phyloP scores from a whole-genome alignment of 805 yeast species.

The Candida koratica region DNA sequence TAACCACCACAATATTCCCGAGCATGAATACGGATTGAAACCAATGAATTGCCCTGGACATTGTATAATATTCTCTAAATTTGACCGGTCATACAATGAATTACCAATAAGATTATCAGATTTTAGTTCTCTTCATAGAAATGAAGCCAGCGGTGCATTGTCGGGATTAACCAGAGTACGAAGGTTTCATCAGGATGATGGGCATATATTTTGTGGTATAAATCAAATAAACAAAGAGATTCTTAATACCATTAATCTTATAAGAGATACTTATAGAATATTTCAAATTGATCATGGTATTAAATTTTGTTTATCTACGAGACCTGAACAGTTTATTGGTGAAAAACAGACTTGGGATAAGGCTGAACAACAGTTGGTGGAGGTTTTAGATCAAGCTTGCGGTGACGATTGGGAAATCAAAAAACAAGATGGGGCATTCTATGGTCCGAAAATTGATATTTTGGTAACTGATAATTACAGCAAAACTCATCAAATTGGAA shows the following conservation, averaged over 20 bases:
- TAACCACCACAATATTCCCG: constrained; percentile 2
- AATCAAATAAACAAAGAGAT: constrained; percentile 78
- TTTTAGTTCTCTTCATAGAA: constrained; percentile 88
- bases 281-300: constrained; percentile 61
- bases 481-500: constrained; percentile 89
- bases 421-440: constrained; percentile 95
- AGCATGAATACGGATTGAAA: constrained; percentile 67
- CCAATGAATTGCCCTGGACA: constrained; percentile 98
- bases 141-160: constrained; percentile 91
- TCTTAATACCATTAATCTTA: constrained; percentile 60
- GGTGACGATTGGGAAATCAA: constrained; percentile 62
- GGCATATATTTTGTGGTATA: constrained; percentile 86
- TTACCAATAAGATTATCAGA: constrained; percentile 83
- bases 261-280: constrained; percentile 67
- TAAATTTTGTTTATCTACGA: constrained; percentile 68
- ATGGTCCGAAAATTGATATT: constrained; percentile 95
- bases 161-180: constrained; percentile 91
- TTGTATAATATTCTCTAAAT: constrained; percentile 72
- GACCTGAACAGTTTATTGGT: constrained; percentile 73
- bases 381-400: constrained; percentile 48
- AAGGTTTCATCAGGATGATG: constrained; percentile 96
- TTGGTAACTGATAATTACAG: constrained; percentile 74
- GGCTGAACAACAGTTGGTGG: constrained; percentile 68
- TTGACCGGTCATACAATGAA: constrained; percentile 79
- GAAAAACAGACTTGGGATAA: constrained; percentile 69